Conservation (phyloP, 495 filamentous ascomycete genomes). For the Durotheca rogersii region DNA sequence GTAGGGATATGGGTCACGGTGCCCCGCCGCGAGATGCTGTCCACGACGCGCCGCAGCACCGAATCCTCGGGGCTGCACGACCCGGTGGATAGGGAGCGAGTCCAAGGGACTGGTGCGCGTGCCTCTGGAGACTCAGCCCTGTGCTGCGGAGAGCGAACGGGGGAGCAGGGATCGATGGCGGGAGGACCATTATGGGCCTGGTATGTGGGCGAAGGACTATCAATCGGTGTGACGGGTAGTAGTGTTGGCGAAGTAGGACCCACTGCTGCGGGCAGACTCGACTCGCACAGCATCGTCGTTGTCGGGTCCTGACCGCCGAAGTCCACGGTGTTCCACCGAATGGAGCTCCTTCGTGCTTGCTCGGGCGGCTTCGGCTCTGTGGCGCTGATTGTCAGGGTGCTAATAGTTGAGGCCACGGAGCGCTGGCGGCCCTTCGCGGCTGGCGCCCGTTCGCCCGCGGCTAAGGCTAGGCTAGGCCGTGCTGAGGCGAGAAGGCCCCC, state of each 20-base stretch:
- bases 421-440: conserved; percentile 26
- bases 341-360: conserved; percentile 16
- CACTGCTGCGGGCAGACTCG: neutral
- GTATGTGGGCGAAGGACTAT: too few species aligned
- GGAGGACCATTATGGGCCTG: too few species aligned
- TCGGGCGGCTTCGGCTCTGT: conserved; percentile 2
- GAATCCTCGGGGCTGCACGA: too few species aligned
- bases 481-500: conserved; percentile 40
- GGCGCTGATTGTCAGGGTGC: conserved; percentile 25
- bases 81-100: too few species aligned
- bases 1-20: too few species aligned
- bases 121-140: too few species aligned
- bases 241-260: conserved; percentile 9
- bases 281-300: neutral
- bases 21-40: too few species aligned
- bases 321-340: conserved; percentile 43
- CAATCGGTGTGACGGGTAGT: neutral
- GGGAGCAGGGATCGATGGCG: too few species aligned
- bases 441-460: conserved; percentile 22
- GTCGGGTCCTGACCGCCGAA: conserved; percentile 27
- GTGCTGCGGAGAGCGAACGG: too few species aligned
- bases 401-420: conserved; percentile 36
- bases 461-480: conserved; percentile 30
- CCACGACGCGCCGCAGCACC: too few species aligned
- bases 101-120: neutral